Evolutionary conservation across 225 moss, liverwort and hornwort genomes (phyloP).

Genomic region (Thuidium tamariscinum): DNA sequence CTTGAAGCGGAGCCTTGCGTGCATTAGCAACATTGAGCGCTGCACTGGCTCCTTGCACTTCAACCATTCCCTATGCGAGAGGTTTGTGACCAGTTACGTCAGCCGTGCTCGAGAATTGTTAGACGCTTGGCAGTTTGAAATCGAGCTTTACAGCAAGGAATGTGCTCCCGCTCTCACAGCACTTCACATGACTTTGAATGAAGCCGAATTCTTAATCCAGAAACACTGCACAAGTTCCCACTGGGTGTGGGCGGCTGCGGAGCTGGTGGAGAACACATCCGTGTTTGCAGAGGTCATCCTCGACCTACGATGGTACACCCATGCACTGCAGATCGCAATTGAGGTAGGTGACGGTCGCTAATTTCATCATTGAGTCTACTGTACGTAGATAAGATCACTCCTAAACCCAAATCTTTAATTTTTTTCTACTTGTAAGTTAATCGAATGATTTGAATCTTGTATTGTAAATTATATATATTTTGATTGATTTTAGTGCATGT

Average conservation of each 20-base stretch:
- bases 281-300: conserved; percentile 27
- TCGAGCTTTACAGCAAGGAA: neutral
- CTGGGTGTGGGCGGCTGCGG: conserved; percentile 28
- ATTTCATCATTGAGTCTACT: neutral
- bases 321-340: conserved; percentile 16
- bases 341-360: neutral
- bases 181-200: conserved; percentile 13
- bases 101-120: neutral
- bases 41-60: neutral
- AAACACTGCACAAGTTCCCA: conserved; percentile 6
- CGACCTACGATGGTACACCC: conserved; percentile 22
- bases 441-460: neutral
- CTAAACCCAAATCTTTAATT: neutral
- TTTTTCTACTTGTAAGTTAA: neutral
- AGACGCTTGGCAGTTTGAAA: neutral
- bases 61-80: conserved; percentile 15
- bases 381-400: neutral
- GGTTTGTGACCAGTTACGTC: conserved; percentile 10
- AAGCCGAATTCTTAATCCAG: conserved; percentile 17
- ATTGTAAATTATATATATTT: neutral
- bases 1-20: neutral
- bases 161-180: conserved; percentile 8
- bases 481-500: neutral
- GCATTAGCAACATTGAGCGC: conserved; percentile 11
- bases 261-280: conserved; percentile 30